Base-by-base conservation (phyloP, 106 monocot species). In the Allium sativum region DNA sequence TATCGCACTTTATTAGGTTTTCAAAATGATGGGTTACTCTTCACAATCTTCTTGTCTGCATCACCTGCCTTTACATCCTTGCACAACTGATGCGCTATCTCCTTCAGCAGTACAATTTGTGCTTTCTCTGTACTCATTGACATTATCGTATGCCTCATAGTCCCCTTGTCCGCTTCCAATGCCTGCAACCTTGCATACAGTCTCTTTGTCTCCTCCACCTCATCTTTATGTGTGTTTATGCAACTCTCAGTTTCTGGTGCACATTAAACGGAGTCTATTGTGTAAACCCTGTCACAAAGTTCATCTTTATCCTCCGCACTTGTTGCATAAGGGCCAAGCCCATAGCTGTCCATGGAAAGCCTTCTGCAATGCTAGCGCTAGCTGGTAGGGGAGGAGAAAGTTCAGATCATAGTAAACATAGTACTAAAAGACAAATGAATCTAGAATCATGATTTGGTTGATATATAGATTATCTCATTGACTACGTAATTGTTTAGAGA, bases 101-200 rank as follows among this genome's bases (percentile, higher is more conserved):
- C 89, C 74, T 52, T 79, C 11, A 82, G 48, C 59, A 90, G 56
- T 44, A 79, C 77, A 18, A 88, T 64, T 64, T 90, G 89, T 11
- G 82, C 84, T 48, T 82, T 79, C 40, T 90, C 89, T 0, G 70
- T 79, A 40, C 73, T 40, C 84, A 90, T 77, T 10, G 84, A 66
- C 40, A 79, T 58, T 41, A 85, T 68, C 1, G 76, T 76, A 52
- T 82, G 74, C 76, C 76, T 73, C 79, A 90, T 78, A 0, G 89
- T 79, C 56, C 79, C 89, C 72, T 81, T 73, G 17, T 90, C 84
- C 7, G 84, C 84, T 58, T 89, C 89, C 42, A 90, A 64, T 2
- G 74, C 84, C 68, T 85, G 79, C 45, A 90, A 54, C 77, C 82
- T 78, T 66, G 63, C 45, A 55, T 85, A 76, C 12, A 90, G 61